phyloP scores from a whole-genome alignment of 495 filamentous ascomycete species.

The Tuber brumale region DNA sequence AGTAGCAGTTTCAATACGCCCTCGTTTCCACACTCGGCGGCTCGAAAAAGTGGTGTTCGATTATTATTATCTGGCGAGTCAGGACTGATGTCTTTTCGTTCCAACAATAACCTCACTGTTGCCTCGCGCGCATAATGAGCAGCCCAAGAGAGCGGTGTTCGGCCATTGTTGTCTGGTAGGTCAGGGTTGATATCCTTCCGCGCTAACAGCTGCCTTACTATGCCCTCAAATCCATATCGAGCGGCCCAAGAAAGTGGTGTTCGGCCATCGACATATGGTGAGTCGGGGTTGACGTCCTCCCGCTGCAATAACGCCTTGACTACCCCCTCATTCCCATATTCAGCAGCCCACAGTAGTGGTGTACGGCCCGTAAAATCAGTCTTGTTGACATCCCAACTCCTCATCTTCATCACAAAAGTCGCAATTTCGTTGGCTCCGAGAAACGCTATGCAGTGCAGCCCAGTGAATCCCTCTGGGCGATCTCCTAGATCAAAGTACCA shows the following conservation, averaged over 20 bases:
- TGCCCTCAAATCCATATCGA: neutral
- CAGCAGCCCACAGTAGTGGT: neutral
- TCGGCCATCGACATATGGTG: neutral
- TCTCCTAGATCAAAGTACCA: neutral
- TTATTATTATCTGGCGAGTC: conserved; percentile 2
- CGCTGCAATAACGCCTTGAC: neutral
- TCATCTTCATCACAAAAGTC: neutral
- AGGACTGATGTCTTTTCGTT: neutral
- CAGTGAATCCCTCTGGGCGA: neutral
- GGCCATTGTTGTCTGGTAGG: neutral
- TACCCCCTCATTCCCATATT: neutral
- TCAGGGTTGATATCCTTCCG: neutral
- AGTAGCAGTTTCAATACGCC: neutral
- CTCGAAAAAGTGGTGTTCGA: conserved; percentile 1
- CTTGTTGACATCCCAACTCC: conserved; percentile 1
- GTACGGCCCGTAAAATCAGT: neutral
- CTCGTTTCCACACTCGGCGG: neutral
- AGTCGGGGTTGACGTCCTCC: neutral
- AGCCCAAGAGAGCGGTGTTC: neutral
- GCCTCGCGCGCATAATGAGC: neutral
- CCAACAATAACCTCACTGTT: neutral
- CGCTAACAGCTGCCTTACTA: neutral
- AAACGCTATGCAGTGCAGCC: neutral
- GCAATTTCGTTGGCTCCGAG: neutral
- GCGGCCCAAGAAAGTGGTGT: conserved; percentile 2